Evolutionary conservation across 176 grass and related monocot species (phyloP).

Genomic region (Calamus simplicifolius): DNA sequence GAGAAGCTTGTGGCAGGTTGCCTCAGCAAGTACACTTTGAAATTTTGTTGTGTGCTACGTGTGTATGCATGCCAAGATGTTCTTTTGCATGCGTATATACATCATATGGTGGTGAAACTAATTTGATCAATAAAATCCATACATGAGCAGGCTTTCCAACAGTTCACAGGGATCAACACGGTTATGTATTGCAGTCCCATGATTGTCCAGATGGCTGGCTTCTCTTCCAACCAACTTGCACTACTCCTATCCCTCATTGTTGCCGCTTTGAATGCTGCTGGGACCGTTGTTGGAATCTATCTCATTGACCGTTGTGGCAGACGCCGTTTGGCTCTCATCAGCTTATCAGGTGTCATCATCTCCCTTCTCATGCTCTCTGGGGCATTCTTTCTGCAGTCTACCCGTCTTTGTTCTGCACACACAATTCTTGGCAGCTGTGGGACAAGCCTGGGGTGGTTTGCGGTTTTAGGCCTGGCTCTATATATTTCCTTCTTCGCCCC

Average conservation of each 20-base stretch:
- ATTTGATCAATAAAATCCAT: no score
- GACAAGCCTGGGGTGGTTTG: constrained; percentile 39
- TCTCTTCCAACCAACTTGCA: constrained; percentile 72
- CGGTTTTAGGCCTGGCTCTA: constrained; percentile 53
- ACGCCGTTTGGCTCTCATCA: constrained; percentile 56
- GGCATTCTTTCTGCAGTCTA: constrained; percentile 66
- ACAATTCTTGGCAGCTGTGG: constrained; percentile 12
- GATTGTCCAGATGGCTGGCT: constrained; percentile 95
- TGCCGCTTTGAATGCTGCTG: constrained; percentile 57
- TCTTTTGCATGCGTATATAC: no score
- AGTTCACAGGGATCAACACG: constrained; percentile 97
- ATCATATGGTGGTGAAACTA: no score
- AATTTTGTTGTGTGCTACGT: no score
- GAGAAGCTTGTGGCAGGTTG: no score
- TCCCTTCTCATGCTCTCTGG: constrained; percentile 58
- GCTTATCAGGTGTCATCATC: constrained; percentile 53
- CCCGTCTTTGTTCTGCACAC: constrained; percentile 4
- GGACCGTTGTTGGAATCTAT: constrained; percentile 82
- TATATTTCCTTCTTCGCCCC: constrained; percentile 78
- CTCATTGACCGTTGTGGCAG: constrained; percentile 83
- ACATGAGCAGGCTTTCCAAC: constrained; percentile 71
- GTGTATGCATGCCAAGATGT: no score
- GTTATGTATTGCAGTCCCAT: constrained; percentile 98
- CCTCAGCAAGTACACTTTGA: no score
- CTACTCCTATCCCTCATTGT: constrained; percentile 72